Evolutionary conservation across 805 yeast genomes (phyloP).

Genomic region (Yamadazyma insecticola): DNA sequence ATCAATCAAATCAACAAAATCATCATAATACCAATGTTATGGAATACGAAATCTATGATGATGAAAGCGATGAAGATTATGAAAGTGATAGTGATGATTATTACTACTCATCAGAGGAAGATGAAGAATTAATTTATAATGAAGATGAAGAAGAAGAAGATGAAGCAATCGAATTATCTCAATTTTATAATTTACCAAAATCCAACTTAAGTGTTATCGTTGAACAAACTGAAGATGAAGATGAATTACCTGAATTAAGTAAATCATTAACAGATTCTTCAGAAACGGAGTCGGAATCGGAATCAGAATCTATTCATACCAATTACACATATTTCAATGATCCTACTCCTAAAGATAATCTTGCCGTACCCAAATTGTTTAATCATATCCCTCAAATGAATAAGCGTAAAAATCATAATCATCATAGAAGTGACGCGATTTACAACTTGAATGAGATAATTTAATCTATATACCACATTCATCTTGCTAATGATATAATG

Average conservation of each 20-base stretch:
- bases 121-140: too few species aligned
- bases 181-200: neutral
- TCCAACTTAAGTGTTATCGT: neutral
- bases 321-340: neutral
- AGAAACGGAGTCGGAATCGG: conserved; percentile 15
- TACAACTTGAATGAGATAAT: neutral
- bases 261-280: conserved; percentile 15
- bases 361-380: too few species aligned
- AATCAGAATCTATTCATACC: neutral
- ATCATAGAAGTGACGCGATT: neutral
- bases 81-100: conserved; percentile 17
- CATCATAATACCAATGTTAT: conserved; percentile 25
- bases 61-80: conserved; percentile 16
- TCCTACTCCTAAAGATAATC: too few species aligned
- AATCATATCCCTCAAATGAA: neutral
- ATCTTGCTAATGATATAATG: conserved; percentile 3
- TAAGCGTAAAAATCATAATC: neutral
- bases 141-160: conserved; percentile 13
- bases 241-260: conserved; percentile 15
- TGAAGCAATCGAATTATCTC: conserved; percentile 1
- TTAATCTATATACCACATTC: too few species aligned
- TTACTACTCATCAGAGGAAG: conserved; percentile 17
- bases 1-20: conserved; percentile 6
- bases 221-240: conserved; percentile 1
- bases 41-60: conserved; percentile 34